Evolutionary conservation across 2,329 filamentous ascomycete species (phyloP).

Genomic region (Diaporthe nobilis): DNA sequence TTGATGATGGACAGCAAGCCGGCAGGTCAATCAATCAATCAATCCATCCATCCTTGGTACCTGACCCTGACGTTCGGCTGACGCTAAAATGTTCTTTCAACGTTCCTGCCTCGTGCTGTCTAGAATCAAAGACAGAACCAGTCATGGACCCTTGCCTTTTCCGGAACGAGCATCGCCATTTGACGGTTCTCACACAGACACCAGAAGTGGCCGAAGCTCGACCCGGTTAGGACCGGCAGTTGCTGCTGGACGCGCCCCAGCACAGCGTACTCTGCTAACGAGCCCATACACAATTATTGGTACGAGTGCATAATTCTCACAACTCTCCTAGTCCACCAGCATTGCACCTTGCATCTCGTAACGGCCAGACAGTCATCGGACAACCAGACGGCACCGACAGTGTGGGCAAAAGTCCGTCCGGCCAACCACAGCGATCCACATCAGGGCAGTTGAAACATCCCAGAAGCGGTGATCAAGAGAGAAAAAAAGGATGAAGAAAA

Average conservation of each 20-base stretch:
- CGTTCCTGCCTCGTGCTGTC: slow-evolving; percentile 24
- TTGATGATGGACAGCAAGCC: background rate
- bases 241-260: background rate
- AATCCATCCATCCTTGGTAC: background rate
- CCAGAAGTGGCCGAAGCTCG: background rate
- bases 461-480: slow-evolving; percentile 19
- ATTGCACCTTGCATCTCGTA: slow-evolving; percentile 2
- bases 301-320: background rate
- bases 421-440: slow-evolving; percentile 22
- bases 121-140: slow-evolving; percentile 18
- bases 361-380: slow-evolving; percentile 10
- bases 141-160: slow-evolving; percentile 20
- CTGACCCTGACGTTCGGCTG: background rate
- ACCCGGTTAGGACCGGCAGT: slow-evolving; percentile 23
- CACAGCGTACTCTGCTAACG: background rate
- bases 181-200: background rate
- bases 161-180: slow-evolving; percentile 17
- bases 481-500: background rate
- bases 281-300: background rate
- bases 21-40: background rate
- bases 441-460: slow-evolving; percentile 35
- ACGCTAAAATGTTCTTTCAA: slow-evolving; percentile 30
- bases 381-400: slow-evolving; percentile 5
- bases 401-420: background rate
- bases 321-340: background rate